A percentile compares a stretch with the other conserved stretches of the same genome.
Evolutionary conservation across 2,329 filamentous ascomycete species (phyloP).

Genomic region (Verticillium isaacii): DNA sequence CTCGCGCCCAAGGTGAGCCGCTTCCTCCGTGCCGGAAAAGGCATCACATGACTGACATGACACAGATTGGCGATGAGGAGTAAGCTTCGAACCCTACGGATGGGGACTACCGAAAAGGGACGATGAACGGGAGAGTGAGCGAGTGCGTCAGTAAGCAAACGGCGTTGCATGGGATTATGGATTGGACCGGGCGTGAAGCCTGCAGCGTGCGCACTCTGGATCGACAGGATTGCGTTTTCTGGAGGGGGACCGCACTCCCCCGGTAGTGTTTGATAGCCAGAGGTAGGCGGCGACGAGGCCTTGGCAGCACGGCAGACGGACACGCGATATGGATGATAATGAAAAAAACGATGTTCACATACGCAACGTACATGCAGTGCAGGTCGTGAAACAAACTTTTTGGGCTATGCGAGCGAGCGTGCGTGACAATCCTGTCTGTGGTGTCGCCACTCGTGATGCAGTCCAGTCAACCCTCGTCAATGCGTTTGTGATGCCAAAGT

Average conservation of each 20-base stretch:
- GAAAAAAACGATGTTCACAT: not conserved
- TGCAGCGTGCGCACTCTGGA: not conserved
- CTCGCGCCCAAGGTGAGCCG: constrained; percentile 86
- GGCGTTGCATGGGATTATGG: not conserved
- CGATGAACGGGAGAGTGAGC: constrained; percentile 6
- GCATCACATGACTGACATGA: constrained; percentile 1
- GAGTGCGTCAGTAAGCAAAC: not conserved
- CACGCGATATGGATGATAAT: constrained; percentile 3
- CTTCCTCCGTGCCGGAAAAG: not conserved
- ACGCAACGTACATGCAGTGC: not conserved
- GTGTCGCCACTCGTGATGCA: not conserved
- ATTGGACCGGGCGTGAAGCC: not conserved
- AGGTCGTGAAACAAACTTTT: not conserved
- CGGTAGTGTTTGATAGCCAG: not conserved
- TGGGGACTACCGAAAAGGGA: not conserved
- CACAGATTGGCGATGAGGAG: constrained; percentile 34
- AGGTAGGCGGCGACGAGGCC: not conserved
- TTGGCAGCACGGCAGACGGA: not conserved
- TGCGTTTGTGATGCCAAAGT: not conserved
- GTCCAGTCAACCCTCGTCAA: not conserved
- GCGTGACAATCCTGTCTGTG: not conserved
- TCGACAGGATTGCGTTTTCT: not conserved
- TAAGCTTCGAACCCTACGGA: constrained; percentile 13
- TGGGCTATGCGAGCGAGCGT: not conserved
- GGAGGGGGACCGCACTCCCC: not conserved